These are phyloP conservation scores for Phytopythium helicoides DNA, from an alignment of 352 stramenopile species.

Conservation along the genomic window DNA sequence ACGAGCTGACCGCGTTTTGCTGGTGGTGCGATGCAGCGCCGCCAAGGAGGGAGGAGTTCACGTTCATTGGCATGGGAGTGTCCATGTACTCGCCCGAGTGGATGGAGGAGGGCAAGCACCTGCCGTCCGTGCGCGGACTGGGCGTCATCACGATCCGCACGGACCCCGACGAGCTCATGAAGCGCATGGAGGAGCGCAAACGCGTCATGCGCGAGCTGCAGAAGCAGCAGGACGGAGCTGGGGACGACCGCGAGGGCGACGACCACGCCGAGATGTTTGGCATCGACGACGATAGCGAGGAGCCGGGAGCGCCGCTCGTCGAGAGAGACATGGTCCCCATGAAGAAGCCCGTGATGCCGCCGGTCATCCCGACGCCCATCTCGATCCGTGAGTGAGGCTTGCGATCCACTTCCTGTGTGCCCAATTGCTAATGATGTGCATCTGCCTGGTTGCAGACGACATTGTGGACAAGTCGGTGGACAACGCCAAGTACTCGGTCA, in stretches of 20 bases:
- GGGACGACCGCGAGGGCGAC: constrained; percentile 35
- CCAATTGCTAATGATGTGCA: background rate
- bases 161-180: constrained; percentile 53
- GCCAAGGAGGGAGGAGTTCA: constrained; percentile 51
- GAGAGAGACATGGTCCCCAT: constrained; percentile 52
- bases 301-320: constrained; percentile 31
- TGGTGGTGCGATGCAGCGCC: constrained; percentile 26
- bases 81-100: constrained; percentile 60
- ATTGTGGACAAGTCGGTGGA: constrained; percentile 43
- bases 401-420: background rate
- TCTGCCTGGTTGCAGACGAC: constrained; percentile 17
- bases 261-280: constrained; percentile 44
- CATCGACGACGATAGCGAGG: constrained; percentile 25
- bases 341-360: constrained; percentile 35
- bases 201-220: constrained; percentile 55
- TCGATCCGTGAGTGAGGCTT: constrained; percentile 24
- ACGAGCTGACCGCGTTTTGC: background rate
- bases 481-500: constrained; percentile 45
- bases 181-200: constrained; percentile 62
- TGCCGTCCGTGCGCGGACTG: constrained; percentile 53
- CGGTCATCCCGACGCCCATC: constrained; percentile 47
- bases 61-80: constrained; percentile 54
- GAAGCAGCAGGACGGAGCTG: constrained; percentile 24
- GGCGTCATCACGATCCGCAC: constrained; percentile 48
- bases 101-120: constrained; percentile 50